Base-by-base conservation (phyloP, 352 stramenopile species). In the Thraustochytrium striatum region DNA sequence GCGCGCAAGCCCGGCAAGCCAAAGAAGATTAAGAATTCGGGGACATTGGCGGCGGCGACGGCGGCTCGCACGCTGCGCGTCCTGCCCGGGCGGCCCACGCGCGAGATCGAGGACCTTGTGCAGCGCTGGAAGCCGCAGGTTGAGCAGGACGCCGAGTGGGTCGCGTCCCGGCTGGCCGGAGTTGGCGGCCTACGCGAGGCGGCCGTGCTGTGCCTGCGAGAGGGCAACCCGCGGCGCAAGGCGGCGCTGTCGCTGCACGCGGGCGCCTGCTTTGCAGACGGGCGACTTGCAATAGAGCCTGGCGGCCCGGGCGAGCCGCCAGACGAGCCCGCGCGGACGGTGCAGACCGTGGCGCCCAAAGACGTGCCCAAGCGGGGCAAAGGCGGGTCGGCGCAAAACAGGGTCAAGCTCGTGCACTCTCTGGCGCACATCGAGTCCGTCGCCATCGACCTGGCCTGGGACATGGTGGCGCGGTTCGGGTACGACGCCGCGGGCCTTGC, bases 381-480 rank as follows among this genome's bases (percentile, higher is more conserved):
- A 25, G 25, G 32, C 19, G 72, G 65, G 11, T 43, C 41, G 7
- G 13, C 68, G 32, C 30, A 58, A 43, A 75, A 61, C 65, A 39
- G 65, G 41, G 61, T 75, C 25, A 75, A 36, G 13, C 30, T 52
- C 8, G 32, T 61, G 16, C 65, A 50, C 55, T 59, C 57, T 3
- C 78, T 89, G 39, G 85, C 81, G 0, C 87, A 89, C 43, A 86
- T 86, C 9, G 86, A 89, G 73, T 88, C 85, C 79, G 88, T 87
- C 50, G 87, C 87, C 5, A 88, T 91, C 52, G 86, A 91, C 79
- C 73, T 91, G 3, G 87, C 88, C 81, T 91, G 86, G 86, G 87
- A 90, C 78, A 87, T 89, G 73, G 80, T 91, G 21, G 82, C 75
- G 7, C 86, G 87, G 43, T 89, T 89, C 69, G 83, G 87, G 43